phyloP scores from a whole-genome alignment of 495 filamentous ascomycete genomes.

The Penicillium mononematosum region DNA sequence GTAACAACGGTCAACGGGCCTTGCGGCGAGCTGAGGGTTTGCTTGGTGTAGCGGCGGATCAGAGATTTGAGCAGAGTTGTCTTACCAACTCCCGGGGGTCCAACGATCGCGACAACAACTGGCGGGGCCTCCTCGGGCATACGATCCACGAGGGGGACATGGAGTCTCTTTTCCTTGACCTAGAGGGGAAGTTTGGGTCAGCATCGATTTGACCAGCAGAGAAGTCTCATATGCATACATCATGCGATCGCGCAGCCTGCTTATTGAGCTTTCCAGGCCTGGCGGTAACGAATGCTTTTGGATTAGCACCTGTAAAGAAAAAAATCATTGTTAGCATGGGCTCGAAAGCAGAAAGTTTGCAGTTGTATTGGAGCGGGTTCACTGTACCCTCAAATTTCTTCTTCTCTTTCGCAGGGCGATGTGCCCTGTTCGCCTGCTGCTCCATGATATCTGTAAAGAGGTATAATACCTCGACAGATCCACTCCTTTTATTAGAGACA shows the following conservation, averaged over 20 bases:
- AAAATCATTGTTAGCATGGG: slow-evolving; percentile 18
- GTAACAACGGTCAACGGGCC: slow-evolving; percentile 95
- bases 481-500: slow-evolving; percentile 22
- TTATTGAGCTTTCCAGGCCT: slow-evolving; percentile 82
- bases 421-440: slow-evolving; percentile 78
- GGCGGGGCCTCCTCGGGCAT: slow-evolving; percentile 95
- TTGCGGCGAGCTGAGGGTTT: slow-evolving; percentile 82
- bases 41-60: slow-evolving; percentile 91
- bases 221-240: slow-evolving; percentile 56
- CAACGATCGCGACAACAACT: slow-evolving; percentile 86
- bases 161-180: slow-evolving; percentile 92
- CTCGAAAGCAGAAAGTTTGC: slow-evolving; percentile 13
- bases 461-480: slow-evolving; percentile 33
- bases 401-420: slow-evolving; percentile 87
- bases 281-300: slow-evolving; percentile 87
- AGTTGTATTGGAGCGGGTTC: slow-evolving; percentile 14
- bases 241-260: slow-evolving; percentile 82
- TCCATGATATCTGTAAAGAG: slow-evolving; percentile 59
- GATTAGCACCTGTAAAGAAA: slow-evolving; percentile 62
- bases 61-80: slow-evolving; percentile 86
- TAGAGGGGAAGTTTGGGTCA: slow-evolving; percentile 37
- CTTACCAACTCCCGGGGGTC: slow-evolving; percentile 80
- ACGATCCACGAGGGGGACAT: slow-evolving; percentile 93
- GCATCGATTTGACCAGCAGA: slow-evolving; percentile 9
- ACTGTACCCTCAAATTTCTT: slow-evolving; percentile 65